Conservation (phyloP, 441 rosid species). For the Erodium texanum region DNA sequence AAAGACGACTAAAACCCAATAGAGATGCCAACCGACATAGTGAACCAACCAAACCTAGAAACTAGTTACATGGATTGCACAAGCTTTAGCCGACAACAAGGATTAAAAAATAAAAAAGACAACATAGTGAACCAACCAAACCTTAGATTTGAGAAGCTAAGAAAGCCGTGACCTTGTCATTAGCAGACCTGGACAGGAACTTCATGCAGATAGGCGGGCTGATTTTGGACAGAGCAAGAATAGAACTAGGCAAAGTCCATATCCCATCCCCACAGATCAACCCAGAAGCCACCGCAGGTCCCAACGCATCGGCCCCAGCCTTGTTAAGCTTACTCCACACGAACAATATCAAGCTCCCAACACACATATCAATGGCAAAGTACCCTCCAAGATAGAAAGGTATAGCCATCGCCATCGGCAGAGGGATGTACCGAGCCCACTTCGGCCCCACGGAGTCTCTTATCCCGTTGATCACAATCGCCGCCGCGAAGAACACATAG, state of each 20-base stretch:
- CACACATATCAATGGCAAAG: conserved; percentile 82
- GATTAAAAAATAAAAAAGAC: too few relatives aligned
- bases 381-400: conserved; percentile 84
- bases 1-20: too few relatives aligned
- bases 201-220: conserved; percentile 79
- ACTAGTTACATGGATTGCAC: too few relatives aligned
- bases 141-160: conserved; percentile 19
- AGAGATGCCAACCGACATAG: too few relatives aligned
- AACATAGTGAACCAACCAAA: too few relatives aligned
- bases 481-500: conserved; percentile 63
- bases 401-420: conserved; percentile 97
- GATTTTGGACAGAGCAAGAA: conserved; percentile 59
- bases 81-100: too few relatives aligned
- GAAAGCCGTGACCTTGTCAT: conserved; percentile 32
- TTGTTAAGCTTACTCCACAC: conserved; percentile 54
- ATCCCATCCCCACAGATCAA: conserved; percentile 78
- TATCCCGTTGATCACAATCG: conserved; percentile 41
- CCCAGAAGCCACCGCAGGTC: conserved; percentile 65
- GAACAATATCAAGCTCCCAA: conserved; percentile 69
- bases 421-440: conserved; percentile 57
- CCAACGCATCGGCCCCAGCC: conserved; percentile 48
- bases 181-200: conserved; percentile 32
- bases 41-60: too few relatives aligned
- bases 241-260: conserved; percentile 79
- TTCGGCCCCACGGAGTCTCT: conserved; percentile 42